Evolutionary conservation across 805 yeast genomes (phyloP), one percentile per base, ranked within the genome.

Genomic region (Kodamaea laetipori): DNA sequence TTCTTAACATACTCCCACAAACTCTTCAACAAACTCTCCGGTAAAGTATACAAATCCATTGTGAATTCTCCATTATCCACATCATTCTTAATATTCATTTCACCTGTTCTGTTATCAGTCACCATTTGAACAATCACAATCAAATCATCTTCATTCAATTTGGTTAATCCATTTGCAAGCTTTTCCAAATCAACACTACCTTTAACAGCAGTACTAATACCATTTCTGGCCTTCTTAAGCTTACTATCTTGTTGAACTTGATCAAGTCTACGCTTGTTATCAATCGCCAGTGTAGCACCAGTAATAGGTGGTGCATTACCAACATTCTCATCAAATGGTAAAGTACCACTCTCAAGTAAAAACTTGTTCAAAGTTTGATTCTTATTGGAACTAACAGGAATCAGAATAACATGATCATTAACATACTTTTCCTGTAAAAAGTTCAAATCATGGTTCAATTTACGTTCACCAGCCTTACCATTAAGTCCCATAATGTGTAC

Each of bases 41-140:
- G 98, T 53, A 92, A 73, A 19, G 97, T 90, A 66, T 81, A 90
- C 54, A 92, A 77, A 68, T 92, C 99, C 87, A 92, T 88, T 43
- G 95, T 89, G 64, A 94, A 92, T 71, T 94, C 98, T 41, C 99
- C 99, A 56, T 88, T 92, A 49, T 92, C 98, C 39, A 88, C 90
- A 58, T 92, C 96, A 64, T 94, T 92, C 62, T 90, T 90, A 55
- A 92, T 85, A 66, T 86, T 90, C 96, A 92, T 92, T 38, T 92
- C 98, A 35, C 88, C 81, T 4, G 98, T 89, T 60, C 88, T 80
- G 69, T 94, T 94, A 64, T 92, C 98, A 34, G 96, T 90, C 31
- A 92, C 94, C 97, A 92, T 90, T 67, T 92, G 98, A 43, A 92
- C 98, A 38, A 94, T 94, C 25, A 90, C 95, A 39, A 94, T 80